A percentile compares a stretch with the other conserved stretches of the same genome.
phyloP scores from a whole-genome alignment of 495 filamentous ascomycete species.

The Massariosphaeria phaeospora region DNA sequence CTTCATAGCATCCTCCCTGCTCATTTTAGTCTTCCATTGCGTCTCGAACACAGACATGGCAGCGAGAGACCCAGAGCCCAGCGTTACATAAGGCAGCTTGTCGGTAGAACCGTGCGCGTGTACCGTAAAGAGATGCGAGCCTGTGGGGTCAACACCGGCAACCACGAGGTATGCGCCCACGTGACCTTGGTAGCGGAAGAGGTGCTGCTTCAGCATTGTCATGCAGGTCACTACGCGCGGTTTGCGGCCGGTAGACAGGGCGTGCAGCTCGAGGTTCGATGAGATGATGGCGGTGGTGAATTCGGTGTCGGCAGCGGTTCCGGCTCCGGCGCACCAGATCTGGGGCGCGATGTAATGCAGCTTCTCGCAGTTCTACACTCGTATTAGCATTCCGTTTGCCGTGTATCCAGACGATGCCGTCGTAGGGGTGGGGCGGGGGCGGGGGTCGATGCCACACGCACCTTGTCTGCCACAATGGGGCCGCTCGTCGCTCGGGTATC shows the following conservation, averaged over 20 bases:
- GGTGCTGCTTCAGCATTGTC: constrained; percentile 99
- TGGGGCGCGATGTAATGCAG: constrained; percentile 97
- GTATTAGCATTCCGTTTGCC: not conserved
- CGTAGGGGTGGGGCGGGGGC: not conserved
- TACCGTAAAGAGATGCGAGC: constrained; percentile 93
- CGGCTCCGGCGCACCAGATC: constrained; percentile 99
- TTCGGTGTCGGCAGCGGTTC: constrained; percentile 97
- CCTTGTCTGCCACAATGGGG: constrained; percentile 98
- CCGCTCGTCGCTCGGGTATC: constrained; percentile 97
- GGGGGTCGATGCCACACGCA: constrained; percentile 35
- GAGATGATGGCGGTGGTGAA: constrained; percentile 98
- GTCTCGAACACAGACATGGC: constrained; percentile 99
- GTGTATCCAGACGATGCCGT: not conserved
- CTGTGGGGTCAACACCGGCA: constrained; percentile 94
- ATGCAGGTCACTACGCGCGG: constrained; percentile 98
- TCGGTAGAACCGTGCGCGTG: constrained; percentile 98
- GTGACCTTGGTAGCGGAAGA: constrained; percentile 96
- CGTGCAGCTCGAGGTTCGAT: constrained; percentile 95
- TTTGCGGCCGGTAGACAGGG: constrained; percentile 89
- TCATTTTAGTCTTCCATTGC: constrained; percentile 78
- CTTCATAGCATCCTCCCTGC: constrained; percentile 73
- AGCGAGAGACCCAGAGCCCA: constrained; percentile 92
- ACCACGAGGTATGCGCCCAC: constrained; percentile 98
- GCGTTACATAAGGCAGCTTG: constrained; percentile 98
- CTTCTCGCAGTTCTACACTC: constrained; percentile 89